Percentiles rank a stretch among this genome's conserved stretches.
Evolutionary conservation across 1,139 yeast species (phyloP).

Genomic region (Suhomyces maxii): DNA sequence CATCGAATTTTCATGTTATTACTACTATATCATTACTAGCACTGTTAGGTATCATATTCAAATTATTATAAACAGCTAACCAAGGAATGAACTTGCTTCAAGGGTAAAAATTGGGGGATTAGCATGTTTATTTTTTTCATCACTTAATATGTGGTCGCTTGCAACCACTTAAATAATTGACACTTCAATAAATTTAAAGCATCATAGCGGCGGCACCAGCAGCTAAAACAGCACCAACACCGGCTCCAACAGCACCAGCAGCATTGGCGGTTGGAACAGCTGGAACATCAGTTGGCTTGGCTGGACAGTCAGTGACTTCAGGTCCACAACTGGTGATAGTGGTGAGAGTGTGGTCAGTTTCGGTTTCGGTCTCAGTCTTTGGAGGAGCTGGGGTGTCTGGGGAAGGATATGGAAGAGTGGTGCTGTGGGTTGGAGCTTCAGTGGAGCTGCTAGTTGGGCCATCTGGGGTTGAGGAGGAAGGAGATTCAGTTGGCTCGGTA

Average conservation of each 20-base stretch:
- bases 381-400: not conserved
- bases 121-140: too few species aligned
- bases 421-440: constrained; percentile 9
- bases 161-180: not conserved
- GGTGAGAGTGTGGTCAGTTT: constrained; percentile 11
- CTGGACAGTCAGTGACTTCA: constrained; percentile 19
- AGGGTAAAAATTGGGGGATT: too few species aligned
- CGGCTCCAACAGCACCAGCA: constrained; percentile 24
- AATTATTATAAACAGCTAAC: too few species aligned
- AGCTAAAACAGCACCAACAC: constrained; percentile 21
- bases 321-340: constrained; percentile 18
- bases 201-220: constrained; percentile 22
- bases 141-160: too few species aligned
- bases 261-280: constrained; percentile 10
- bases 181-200: constrained; percentile 10
- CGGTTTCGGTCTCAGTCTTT: constrained; percentile 8
- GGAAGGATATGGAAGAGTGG: constrained; percentile 9
- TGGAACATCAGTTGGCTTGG: constrained; percentile 9
- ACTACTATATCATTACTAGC: too few species aligned
- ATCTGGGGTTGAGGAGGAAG: constrained; percentile 4
- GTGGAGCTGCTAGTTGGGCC: constrained; percentile 5
- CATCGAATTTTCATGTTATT: too few species aligned
- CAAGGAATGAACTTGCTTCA: too few species aligned
- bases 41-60: too few species aligned
- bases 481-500: constrained; percentile 3